phyloP scores from a whole-genome alignment of 192 early-diverging fungal genomes.

The Chytriomyces sp. region DNA sequence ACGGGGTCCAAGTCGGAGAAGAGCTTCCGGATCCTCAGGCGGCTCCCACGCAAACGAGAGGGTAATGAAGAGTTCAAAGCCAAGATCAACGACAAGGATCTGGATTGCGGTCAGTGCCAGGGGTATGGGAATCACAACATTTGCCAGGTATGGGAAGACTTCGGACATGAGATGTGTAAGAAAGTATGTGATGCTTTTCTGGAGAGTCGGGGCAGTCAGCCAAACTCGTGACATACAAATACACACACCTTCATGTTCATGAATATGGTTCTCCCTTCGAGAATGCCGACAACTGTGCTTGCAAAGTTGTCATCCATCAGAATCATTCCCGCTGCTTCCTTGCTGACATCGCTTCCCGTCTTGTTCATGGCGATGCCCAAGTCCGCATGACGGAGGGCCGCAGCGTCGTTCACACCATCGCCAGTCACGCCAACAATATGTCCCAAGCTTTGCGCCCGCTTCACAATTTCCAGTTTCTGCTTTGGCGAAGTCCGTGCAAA shows the following conservation, averaged over 20 bases:
- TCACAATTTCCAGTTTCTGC: constrained; percentile 95
- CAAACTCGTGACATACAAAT: constrained; percentile 44
- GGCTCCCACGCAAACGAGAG: constrained; percentile 92
- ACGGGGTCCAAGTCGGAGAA: constrained; percentile 87
- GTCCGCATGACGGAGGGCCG: constrained; percentile 93
- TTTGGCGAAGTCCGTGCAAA: constrained; percentile 92
- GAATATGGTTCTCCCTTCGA: constrained; percentile 64
- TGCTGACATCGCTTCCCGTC: constrained; percentile 89
- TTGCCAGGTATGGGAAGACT: constrained; percentile 85
- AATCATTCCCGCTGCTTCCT: constrained; percentile 92
- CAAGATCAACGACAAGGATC: constrained; percentile 91
- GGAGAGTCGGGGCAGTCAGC: constrained; percentile 88
- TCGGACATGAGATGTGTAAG: constrained; percentile 89
- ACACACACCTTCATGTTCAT: constrained; percentile 16
- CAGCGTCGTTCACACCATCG: constrained; percentile 94
- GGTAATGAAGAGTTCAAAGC: constrained; percentile 89
- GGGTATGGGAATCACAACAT: constrained; percentile 88
- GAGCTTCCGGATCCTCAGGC: constrained; percentile 63
- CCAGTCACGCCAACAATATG: constrained; percentile 98
- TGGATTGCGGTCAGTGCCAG: constrained; percentile 85
- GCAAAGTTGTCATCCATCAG: constrained; percentile 97
- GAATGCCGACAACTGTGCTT: constrained; percentile 86
- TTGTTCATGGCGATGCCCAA: constrained; percentile 97
- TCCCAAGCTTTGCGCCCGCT: constrained; percentile 82
- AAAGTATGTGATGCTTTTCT: constrained; percentile 92